Base-by-base conservation (phyloP, 2,329 filamentous ascomycete genomes). In the Neofusicoccum sp. region DNA sequence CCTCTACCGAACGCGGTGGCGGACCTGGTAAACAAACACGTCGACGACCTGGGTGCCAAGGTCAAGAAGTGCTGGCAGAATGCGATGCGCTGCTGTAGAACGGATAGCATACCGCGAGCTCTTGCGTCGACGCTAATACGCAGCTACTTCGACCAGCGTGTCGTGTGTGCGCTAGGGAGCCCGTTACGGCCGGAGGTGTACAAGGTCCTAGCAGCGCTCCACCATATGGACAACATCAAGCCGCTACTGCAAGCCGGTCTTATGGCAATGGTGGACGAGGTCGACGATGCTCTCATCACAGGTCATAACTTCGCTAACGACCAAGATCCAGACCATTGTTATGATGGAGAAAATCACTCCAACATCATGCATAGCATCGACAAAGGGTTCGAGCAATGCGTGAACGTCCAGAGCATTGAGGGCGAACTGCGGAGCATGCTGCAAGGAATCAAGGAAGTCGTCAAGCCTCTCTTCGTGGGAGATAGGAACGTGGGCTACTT, bases 401-500 rank as follows among this genome's bases (percentile, higher is more conserved):
- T 43, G 16, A 43, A 43, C 16, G 8, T 7, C 2, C 16, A 43
- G 31, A 44, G 28, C 39, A 28, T 58, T 3, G 29, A 44, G 29
- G 29, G 14, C n/a, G 39, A 58, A 2, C 6, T 58, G 14, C 6
- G 5, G 6, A 11, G 3, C 4, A 36, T 45, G 12, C 39, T 58
- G 11, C 1, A 22, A 45, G 5, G 7, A 8, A 16, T 58, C 28
- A 33, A 58, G 39, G 3, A 34, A 33, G 39, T 8, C 14, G 31
- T 58, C 29, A 58, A 34, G 7, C 54, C 54, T 7, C 54, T 58
- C 12, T 58, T 58, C 29, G 9, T 33, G 12, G 54, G 31, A 3
- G 54, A 58, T 33, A 44, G 54, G 37, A 45, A 58, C n/a, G 36
- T 43, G 9, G 52, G 52, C 36, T 56, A 56, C 52, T 56, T 56